Evolutionary conservation across 257 asterid genomes (phyloP).

Genomic region (Nicotiana undulata): DNA sequence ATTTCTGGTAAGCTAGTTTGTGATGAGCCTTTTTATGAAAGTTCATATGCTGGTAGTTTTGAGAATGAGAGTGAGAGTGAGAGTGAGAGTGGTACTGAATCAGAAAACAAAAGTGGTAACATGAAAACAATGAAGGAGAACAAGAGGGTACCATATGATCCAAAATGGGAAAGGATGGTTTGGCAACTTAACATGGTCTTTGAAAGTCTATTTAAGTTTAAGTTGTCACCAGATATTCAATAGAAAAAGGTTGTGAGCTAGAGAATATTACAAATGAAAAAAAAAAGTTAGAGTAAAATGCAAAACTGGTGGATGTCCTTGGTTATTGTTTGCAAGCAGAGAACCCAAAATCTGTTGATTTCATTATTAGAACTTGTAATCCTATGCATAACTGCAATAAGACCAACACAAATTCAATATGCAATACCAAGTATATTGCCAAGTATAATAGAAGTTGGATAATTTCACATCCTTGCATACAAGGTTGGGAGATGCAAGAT

Average conservation of each 20-base stretch:
- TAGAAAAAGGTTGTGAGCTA: background rate
- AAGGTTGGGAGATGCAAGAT: background rate
- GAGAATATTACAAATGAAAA: background rate
- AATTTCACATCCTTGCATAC: background rate
- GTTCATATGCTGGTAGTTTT: background rate
- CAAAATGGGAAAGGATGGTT: background rate
- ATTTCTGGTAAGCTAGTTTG: background rate
- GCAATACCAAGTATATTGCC: background rate
- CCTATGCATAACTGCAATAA: too few species aligned
- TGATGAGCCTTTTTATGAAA: background rate
- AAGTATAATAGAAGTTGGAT: background rate
- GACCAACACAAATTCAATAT: background rate
- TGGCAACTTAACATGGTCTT: background rate
- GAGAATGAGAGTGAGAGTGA: background rate
- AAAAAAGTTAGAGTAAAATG: background rate
- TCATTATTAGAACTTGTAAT: too few species aligned
- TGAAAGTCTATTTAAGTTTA: background rate
- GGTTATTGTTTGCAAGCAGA: background rate
- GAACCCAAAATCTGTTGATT: too few species aligned
- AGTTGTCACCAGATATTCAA: background rate
- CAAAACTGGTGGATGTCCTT: background rate
- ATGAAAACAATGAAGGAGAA: background rate
- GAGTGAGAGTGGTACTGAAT: too few species aligned
- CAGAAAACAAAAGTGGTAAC: background rate
- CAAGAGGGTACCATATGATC: background rate